A percentile compares a stretch with the other conserved stretches of the same genome.
Evolutionary conservation across 495 filamentous ascomycete species (phyloP).

Genomic region (Penicillium silybi): DNA sequence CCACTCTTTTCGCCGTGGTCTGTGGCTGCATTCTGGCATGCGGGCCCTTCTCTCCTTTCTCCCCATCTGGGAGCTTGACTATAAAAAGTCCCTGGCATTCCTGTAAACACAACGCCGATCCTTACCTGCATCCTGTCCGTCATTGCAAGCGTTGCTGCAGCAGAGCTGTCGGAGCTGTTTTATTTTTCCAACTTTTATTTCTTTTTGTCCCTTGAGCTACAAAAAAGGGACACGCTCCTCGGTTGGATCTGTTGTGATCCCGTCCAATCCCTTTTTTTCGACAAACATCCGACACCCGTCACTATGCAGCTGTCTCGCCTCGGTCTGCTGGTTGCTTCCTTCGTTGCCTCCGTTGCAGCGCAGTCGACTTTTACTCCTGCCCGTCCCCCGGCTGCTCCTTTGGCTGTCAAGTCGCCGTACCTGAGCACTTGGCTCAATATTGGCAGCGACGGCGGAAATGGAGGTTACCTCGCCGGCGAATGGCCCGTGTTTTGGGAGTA

Average conservation of each 20-base stretch:
- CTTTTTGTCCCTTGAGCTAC: conserved; percentile 8
- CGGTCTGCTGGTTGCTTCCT: conserved; percentile 20
- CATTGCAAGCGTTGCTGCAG: conserved; percentile 3
- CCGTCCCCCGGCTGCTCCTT: conserved; percentile 51
- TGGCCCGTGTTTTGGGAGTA: conserved; percentile 57
- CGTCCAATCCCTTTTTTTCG: conserved; percentile 15
- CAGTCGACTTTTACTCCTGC: conserved; percentile 50
- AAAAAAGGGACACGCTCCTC: conserved; percentile 21
- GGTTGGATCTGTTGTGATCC: conserved; percentile 20
- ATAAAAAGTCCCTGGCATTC: conserved; percentile 36
- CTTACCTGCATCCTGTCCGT: conserved; percentile 11
- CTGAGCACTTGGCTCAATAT: conserved; percentile 53
- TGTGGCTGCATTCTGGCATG: conserved; percentile 25
- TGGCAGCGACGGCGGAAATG: conserved; percentile 51
- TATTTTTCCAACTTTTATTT: conserved; percentile 4
- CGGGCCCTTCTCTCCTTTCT: conserved; percentile 12
- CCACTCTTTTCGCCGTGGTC: conserved; percentile 4
- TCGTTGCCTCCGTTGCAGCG: conserved; percentile 27
- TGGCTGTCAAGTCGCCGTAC: conserved; percentile 58
- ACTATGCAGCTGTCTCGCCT: conserved; percentile 29
- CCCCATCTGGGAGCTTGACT: conserved; percentile 19
- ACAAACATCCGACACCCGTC: conserved; percentile 2
- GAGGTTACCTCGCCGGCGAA: conserved; percentile 54
- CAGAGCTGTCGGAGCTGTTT: conserved; percentile 1
- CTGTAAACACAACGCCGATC: conserved; percentile 30